Base-by-base conservation (phyloP, 768 basidiomycete species). In the Boletus sp. region DNA sequence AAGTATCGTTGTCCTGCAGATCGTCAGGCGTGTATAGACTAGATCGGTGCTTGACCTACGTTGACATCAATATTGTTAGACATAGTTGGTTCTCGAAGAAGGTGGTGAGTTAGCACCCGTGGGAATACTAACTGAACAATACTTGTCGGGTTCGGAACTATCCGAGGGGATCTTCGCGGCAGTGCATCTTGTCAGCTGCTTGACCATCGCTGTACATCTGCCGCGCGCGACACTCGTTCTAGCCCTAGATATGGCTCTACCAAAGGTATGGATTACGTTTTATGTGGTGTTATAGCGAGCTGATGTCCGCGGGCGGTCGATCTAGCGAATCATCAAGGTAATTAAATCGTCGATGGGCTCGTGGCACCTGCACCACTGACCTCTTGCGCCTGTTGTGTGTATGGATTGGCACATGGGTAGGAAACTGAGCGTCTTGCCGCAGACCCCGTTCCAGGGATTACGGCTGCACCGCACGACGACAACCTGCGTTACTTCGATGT, bases 401-500 rank as follows among this genome's bases (percentile, higher is more conserved):
- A 36, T 56, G 49, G n/a, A 56, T 47, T n/a, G n/a, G 10, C 45
- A 3, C 50, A 48, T 48, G 45, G 44, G 29, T 65, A 98, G 96
- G 97, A 98, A 82, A 99, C 97, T 35, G 95, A 98, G 73, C 84
- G 97, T 33, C 88, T 99, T 15, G 87, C 96, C 45, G 87, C 92
- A 42, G 97, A 99, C 77, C 94, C 96, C 18, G 95, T 95, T 3
- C 97, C 97, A 20, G 97, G 97, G 50, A 98, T 99, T 56, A 84
- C 92, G n/a, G 97, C 97, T 18, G 74, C 79, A 6, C 95, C 97
- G 2, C 97, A 98, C 64, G 94, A 98, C 2, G 97, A 99, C 69
- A 99, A 99, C 75, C 78, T 99, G 55, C 83, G 97, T 51, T 98
- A 99, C 79, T 99, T 99, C 76, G 94, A 99, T 78, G 97, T 99